phyloP scores from a whole-genome alignment of 1,284 basidiomycete species.

The Ganoderma lucidum region DNA sequence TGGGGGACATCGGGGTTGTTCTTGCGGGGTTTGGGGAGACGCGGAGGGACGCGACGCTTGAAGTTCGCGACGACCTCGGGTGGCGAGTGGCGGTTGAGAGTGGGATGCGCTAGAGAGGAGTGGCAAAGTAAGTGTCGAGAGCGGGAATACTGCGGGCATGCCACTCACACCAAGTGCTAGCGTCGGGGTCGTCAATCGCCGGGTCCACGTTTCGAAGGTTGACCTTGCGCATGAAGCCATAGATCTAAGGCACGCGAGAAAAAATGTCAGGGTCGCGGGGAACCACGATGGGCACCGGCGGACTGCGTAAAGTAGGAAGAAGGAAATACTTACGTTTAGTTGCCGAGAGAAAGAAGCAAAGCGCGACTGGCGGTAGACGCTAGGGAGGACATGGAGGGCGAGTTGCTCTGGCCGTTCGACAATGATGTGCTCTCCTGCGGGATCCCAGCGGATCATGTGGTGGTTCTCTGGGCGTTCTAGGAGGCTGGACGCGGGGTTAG shows the following conservation, averaged over 20 bases:
- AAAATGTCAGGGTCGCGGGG: constrained; percentile 43
- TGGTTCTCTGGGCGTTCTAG: constrained; percentile 87
- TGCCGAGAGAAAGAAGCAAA: constrained; percentile 95
- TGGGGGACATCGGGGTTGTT: constrained; percentile 68
- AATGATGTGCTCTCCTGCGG: constrained; percentile 89
- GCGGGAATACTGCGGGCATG: constrained; percentile 15
- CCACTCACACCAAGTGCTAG: constrained; percentile 90
- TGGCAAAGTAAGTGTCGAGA: constrained; percentile 24
- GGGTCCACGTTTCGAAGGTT: constrained; percentile 92
- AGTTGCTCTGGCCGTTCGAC: constrained; percentile 91
- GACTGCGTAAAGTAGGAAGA: constrained; percentile 29
- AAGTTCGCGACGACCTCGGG: constrained; percentile 89
- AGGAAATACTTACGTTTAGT: constrained; percentile 78
- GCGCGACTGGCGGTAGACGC: constrained; percentile 90
- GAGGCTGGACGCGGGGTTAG: constrained; percentile 54
- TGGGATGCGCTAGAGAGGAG: constrained; percentile 74
- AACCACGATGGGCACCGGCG: constrained; percentile 27
- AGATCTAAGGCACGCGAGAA: constrained; percentile 61
- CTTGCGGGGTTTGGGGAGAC: constrained; percentile 83
- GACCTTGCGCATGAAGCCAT: constrained; percentile 95
- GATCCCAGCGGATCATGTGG: constrained; percentile 94
- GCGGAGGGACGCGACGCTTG: constrained; percentile 92
- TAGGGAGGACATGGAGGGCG: constrained; percentile 87
- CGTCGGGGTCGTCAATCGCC: constrained; percentile 91
- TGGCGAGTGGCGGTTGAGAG: constrained; percentile 86